These are phyloP conservation scores for Botrytis elliptica DNA, from an alignment of 2,329 filamentous ascomycete species.

Conservation along the genomic window DNA sequence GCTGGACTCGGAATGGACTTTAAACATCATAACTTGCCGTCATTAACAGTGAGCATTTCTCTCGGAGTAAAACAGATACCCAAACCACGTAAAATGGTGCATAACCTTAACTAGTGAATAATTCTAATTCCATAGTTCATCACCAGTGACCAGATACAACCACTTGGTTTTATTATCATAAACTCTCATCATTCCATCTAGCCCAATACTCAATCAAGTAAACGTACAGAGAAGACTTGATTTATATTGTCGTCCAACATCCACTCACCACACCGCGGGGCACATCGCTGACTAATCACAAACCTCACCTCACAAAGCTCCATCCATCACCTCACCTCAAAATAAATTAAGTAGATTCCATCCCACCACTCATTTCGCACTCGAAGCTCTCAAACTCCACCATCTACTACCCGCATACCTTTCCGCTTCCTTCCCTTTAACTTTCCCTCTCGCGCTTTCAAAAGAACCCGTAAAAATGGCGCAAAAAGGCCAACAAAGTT, in stretches of 20 bases:
- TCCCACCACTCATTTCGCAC: not conserved
- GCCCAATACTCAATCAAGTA: not conserved
- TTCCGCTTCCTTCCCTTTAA: no score
- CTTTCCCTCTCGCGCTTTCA: no score
- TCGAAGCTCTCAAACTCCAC: not conserved
- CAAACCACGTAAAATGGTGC: not conserved
- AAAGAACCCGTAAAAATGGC: not conserved
- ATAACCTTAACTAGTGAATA: not conserved
- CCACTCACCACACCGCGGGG: not conserved
- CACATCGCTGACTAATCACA: not conserved
- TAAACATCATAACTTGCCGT: not conserved
- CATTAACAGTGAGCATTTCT: not conserved
- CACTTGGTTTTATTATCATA: not conserved
- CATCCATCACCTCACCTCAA: not conserved
- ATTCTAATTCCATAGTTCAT: not conserved
- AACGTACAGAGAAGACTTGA: not conserved
- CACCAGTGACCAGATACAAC: not conserved
- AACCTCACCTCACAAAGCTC: not conserved
- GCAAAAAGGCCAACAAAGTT: conserved; percentile 2
- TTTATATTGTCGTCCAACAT: not conserved
- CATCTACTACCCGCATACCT: not conserved
- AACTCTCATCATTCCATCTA: not conserved
- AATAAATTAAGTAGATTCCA: not conserved
- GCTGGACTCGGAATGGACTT: not conserved
- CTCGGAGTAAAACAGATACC: fast-evolving